These are phyloP conservation scores for Teratosphaeria nubilosa DNA, from an alignment of 2,329 filamentous ascomycete genomes.

Conservation along the genomic window DNA sequence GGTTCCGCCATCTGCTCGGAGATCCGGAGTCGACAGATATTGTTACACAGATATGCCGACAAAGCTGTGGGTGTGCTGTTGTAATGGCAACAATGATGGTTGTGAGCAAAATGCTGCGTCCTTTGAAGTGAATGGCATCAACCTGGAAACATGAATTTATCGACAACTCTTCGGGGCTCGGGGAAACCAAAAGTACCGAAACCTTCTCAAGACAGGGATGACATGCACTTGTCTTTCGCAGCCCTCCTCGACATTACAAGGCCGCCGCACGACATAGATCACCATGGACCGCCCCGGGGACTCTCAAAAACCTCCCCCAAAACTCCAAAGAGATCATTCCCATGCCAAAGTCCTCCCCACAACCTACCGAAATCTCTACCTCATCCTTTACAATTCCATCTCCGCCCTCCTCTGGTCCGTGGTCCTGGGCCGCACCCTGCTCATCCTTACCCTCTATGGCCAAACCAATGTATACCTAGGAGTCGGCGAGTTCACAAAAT, in stretches of 20 bases:
- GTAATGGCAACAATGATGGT: no score
- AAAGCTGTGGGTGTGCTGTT: no score
- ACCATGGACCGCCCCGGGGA: constrained; percentile 19
- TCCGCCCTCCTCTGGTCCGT: constrained; percentile 69
- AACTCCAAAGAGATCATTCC: constrained; percentile 1
- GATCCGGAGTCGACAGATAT: no score
- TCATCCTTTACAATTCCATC: constrained; percentile 74
- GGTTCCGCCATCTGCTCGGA: not conserved
- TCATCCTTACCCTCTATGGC: constrained; percentile 35
- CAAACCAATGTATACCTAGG: constrained; percentile 50
- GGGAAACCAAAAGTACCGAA: not conserved
- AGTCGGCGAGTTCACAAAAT: constrained; percentile 58
- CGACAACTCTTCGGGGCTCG: not conserved
- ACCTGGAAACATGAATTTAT: not conserved
- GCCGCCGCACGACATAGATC: not conserved
- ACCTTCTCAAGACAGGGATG: not conserved
- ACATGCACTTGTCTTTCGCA: not conserved
- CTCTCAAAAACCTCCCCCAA: constrained; percentile 13
- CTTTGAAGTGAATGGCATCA: not conserved
- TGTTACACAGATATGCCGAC: no score
- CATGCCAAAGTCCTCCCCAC: constrained; percentile 9
- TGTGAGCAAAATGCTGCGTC: no score
- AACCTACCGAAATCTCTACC: constrained; percentile 44
- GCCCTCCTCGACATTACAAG: not conserved
- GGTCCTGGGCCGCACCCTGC: constrained; percentile 59